phyloP scores from a whole-genome alignment of 169 alveolate species.

The Plasmodium gaboni region DNA sequence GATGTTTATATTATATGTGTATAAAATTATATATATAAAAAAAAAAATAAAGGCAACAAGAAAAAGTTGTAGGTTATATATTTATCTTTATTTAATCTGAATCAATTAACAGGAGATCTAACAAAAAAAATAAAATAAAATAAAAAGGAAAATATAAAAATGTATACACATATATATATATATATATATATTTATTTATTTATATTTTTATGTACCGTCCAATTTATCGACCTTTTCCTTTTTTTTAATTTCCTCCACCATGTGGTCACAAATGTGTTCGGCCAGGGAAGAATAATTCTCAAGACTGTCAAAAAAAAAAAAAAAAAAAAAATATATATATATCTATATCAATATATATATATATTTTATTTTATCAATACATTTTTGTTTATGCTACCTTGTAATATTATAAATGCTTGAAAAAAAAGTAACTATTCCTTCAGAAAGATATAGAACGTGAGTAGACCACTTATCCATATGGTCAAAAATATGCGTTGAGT shows the following conservation, averaged over 20 bases:
- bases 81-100: slow-evolving; percentile 1
- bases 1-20: background rate
- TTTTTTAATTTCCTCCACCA: slow-evolving; percentile 47
- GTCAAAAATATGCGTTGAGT: slow-evolving; percentile 72
- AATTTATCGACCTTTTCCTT: slow-evolving; percentile 10
- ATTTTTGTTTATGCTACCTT: slow-evolving; percentile 15
- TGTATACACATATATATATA: background rate
- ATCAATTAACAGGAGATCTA: slow-evolving; percentile 25
- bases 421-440: slow-evolving; percentile 49
- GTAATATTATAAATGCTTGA: slow-evolving; percentile 28
- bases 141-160: background rate
- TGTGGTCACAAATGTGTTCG: slow-evolving; percentile 45
- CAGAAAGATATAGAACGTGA: slow-evolving; percentile 59
- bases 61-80: too few species aligned
- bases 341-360: background rate
- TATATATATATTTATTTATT: background rate
- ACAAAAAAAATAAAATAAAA: background rate
- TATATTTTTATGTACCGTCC: slow-evolving; percentile 27
- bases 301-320: slow-evolving; percentile 4
- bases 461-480: slow-evolving; percentile 73
- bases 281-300: slow-evolving; percentile 34
- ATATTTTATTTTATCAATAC: background rate
- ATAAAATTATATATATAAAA: too few species aligned
- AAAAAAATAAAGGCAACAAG: too few species aligned
- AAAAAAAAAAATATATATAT: background rate